Evolutionary conservation across 768 basidiomycete species (phyloP).

Genomic region (Macrolepiota albuminosa): DNA sequence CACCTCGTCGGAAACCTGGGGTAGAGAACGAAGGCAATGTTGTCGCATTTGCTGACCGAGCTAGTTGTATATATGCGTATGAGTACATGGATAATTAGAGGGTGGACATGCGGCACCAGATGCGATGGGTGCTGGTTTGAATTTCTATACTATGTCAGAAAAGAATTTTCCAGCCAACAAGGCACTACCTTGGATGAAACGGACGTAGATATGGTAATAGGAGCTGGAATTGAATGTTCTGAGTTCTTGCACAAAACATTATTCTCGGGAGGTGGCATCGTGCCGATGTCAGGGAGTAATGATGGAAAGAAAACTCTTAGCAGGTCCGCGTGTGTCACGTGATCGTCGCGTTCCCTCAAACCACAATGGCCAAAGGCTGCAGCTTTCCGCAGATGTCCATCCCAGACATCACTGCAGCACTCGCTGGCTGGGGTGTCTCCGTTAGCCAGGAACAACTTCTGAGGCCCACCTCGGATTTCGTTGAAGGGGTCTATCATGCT

Average conservation of each 20-base stretch:
- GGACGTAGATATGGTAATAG: conserved; percentile 6
- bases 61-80: conserved; percentile 12
- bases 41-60: conserved; percentile 19
- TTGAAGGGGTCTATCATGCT: conserved; percentile 61
- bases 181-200: conserved; percentile 16
- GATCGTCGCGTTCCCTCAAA: not conserved
- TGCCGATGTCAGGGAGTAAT: not conserved
- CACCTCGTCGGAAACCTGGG: conserved; percentile 34
- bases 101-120: conserved; percentile 4
- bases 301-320: not conserved
- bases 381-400: conserved; percentile 64
- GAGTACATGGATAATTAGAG: not conserved
- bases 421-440: conserved; percentile 65
- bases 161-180: not conserved
- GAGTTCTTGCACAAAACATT: conserved; percentile 30
- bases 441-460: conserved; percentile 65
- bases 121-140: conserved; percentile 20
- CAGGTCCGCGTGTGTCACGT: conserved; percentile 4
- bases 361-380: conserved; percentile 36
- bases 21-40: conserved; percentile 40
- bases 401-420: conserved; percentile 58
- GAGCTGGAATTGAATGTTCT: conserved; percentile 2
- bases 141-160: conserved; percentile 6
- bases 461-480: conserved; percentile 66
- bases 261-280: conserved; percentile 25